phyloP scores from a whole-genome alignment of 2,329 filamentous ascomycete species.

The Samsoniella hepiali region DNA sequence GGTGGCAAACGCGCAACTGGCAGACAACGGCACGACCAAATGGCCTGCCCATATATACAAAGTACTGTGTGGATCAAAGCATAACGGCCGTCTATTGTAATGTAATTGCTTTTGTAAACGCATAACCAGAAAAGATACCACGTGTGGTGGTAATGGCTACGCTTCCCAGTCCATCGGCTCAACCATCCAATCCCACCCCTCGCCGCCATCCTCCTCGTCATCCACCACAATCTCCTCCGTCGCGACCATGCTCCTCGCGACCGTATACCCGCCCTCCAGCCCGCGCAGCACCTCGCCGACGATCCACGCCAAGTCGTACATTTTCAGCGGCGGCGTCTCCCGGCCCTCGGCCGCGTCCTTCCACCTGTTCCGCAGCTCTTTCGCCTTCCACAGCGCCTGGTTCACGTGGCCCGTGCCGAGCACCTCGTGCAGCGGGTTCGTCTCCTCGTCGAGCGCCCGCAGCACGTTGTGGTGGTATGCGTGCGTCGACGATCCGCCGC shows the following conservation, averaged over 20 bases:
- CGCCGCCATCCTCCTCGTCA: conserved; percentile 22
- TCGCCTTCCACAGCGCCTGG: conserved; percentile 60
- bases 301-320: conserved; percentile 61
- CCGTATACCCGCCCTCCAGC: conserved; percentile 53
- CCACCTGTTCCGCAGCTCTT: conserved; percentile 70
- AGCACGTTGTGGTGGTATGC: conserved; percentile 70
- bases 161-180: conserved; percentile 60
- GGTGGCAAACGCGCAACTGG: too few species aligned
- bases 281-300: conserved; percentile 55
- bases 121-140: too few species aligned
- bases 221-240: conserved; percentile 7
- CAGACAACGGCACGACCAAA: too few species aligned
- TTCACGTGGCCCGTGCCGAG: conserved; percentile 55
- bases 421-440: conserved; percentile 53
- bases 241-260: conserved; percentile 47
- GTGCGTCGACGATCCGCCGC: conserved; percentile 35
- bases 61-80: too few species aligned
- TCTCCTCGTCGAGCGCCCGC: conserved; percentile 53
- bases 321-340: conserved; percentile 44
- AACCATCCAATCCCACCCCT: conserved; percentile 55
- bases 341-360: conserved; percentile 58
- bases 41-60: too few species aligned
- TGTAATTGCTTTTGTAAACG: too few species aligned
- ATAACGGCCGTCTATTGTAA: too few species aligned
- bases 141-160: not conserved